These are phyloP conservation scores for Gentiana straminea DNA, from an alignment of 257 asterid species.

Conservation along the genomic window DNA sequence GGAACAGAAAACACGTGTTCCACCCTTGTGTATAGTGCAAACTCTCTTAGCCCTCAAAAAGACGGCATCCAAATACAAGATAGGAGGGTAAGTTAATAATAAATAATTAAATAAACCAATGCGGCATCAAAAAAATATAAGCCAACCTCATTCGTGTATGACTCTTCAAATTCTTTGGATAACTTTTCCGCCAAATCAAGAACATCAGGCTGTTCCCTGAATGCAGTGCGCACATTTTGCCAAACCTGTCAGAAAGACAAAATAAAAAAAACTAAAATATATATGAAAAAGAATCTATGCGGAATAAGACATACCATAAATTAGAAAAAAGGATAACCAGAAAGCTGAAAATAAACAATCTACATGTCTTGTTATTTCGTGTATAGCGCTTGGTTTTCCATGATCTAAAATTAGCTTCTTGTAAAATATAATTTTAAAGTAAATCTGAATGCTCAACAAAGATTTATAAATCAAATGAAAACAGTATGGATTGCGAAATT, in stretches of 20 bases:
- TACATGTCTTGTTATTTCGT: too few relatives aligned
- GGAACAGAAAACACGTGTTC: background rate
- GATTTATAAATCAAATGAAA: too few relatives aligned
- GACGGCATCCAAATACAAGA: too few relatives aligned
- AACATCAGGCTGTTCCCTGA: conserved; percentile 56
- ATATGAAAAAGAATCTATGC: too few relatives aligned
- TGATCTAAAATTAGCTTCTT: too few relatives aligned
- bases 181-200: conserved; percentile 54
- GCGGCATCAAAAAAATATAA: background rate
- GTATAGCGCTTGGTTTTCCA: too few relatives aligned
- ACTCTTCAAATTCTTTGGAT: conserved; percentile 58
- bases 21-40: background rate
- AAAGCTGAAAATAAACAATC: too few relatives aligned
- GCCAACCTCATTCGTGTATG: conserved; percentile 69
- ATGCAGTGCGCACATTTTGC: conserved; percentile 61
- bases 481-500: too few relatives aligned
- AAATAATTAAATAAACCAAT: background rate
- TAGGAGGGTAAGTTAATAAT: background rate
- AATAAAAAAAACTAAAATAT: conserved; percentile 13
- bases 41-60: background rate
- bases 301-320: too few relatives aligned
- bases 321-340: too few relatives aligned
- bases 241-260: conserved; percentile 43
- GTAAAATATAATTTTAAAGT: too few relatives aligned
- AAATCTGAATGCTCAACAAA: too few relatives aligned